phyloP scores from a whole-genome alignment of 139 green algal species.

The Closterium sp. region DNA sequence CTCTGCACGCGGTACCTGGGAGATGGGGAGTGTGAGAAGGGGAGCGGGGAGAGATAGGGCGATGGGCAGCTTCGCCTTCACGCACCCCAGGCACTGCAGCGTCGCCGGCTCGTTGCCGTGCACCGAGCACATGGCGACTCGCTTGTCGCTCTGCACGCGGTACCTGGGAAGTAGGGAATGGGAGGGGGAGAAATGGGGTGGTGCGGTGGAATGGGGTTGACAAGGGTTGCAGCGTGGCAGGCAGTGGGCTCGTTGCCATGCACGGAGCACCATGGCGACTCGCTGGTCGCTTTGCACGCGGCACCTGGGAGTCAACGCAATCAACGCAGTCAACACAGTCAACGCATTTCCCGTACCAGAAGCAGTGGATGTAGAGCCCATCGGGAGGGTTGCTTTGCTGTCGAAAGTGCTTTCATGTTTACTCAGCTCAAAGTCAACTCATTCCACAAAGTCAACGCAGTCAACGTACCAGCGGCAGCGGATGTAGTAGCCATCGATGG shows the following conservation, averaged over 20 bases:
- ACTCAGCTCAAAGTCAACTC: neutral
- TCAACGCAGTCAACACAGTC: too few relatives aligned
- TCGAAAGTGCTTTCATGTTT: too few relatives aligned
- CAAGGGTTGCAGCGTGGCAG: too few relatives aligned
- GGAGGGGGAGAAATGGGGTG: too few relatives aligned
- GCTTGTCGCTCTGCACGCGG: constrained; percentile 71
- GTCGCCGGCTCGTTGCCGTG: too few relatives aligned
- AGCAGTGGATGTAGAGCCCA: neutral
- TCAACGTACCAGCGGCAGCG: constrained; percentile 72
- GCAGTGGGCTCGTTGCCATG: too few relatives aligned
- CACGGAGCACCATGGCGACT: too few relatives aligned
- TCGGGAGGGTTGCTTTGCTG: neutral
- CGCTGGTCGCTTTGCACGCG: constrained; percentile 71
- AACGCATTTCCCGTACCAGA: neutral
- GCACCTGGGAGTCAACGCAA: constrained; percentile 56
- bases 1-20: constrained; percentile 73
- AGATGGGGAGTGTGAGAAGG: too few relatives aligned
- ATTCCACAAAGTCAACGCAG: neutral
- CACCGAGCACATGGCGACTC: constrained; percentile 69
- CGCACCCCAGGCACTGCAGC: too few relatives aligned
- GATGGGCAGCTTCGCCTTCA: too few relatives aligned
- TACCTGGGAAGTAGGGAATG: constrained; percentile 54
- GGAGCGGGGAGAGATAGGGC: too few relatives aligned
- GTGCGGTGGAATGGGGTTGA: neutral
- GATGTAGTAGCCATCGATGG: constrained; percentile 70